Evolutionary conservation across 2,329 filamentous ascomycete genomes (phyloP), one percentile per base, ranked within the genome.

Genomic region (Alternaria consortialis): DNA sequence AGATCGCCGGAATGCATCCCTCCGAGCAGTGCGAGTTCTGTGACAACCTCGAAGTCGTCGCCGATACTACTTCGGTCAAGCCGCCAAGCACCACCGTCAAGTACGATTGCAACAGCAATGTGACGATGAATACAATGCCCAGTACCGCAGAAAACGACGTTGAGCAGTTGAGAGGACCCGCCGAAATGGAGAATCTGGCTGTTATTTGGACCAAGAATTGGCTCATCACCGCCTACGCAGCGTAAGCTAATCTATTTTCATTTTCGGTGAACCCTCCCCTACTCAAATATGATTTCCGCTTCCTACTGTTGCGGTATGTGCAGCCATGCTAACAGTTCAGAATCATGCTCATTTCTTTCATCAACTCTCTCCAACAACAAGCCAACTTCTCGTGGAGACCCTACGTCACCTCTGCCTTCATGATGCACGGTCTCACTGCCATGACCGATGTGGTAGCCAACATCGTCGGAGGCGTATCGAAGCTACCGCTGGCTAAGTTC

Each of bases 291-390:
- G 6, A 1, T 25, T 12, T 12, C 13, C 13, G n/a, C 12, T 48
- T n/a, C n/a, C 4, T 9, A 2, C 46, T 27, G 20, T 8, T 50
- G 5, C 8, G 5, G 11, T 25, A 6, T 0, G 8, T 5, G 13
- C 32, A 27, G 13, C 13, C 8, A 27, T 17, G 40, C 23, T 48
- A 7, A 39, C 29, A 31, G 15, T 2, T 23, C 8, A 66, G 65
- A 1, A 70, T 69, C 34, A 62, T 63, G 60, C 44, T 67, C 54
- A 66, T 70, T 32, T 65, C 63, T 4, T 70, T 70, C 61, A 77
- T 81, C 62, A 84, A 85, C 54, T 82, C 80, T 7, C 71, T 84
- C 37, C 76, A 83, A 60, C 71, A 81, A 56, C 74, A 77, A 48
- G 76, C 80, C 47, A 80, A 80, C 40, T 77, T 75, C 59, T 79